Evolutionary conservation across 441 rosid genomes (phyloP).

Genomic region (Pelargonium exstipulatum): DNA sequence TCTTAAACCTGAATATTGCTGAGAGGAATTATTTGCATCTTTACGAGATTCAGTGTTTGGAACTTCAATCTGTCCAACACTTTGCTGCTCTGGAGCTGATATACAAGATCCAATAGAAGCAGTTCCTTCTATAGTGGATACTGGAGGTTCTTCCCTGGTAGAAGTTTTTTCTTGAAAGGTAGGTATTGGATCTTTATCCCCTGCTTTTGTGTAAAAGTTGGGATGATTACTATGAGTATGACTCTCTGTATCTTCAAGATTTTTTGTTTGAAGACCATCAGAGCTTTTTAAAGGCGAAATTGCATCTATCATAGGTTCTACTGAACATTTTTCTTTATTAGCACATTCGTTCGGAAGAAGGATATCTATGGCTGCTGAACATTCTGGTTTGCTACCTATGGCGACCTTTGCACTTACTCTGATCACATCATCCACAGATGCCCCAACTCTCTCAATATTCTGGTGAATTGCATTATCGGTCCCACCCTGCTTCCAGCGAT

Average conservation of each 20-base stretch:
- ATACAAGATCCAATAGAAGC: conserved; percentile 31
- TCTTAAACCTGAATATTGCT: conserved; percentile 21
- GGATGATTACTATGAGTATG: conserved; percentile 29
- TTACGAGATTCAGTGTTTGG: conserved; percentile 30
- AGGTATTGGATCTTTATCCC: conserved; percentile 28
- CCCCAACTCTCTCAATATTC: conserved; percentile 34
- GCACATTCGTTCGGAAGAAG: conserved; percentile 33
- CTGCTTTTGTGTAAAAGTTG: conserved; percentile 21
- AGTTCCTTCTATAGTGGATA: conserved; percentile 26
- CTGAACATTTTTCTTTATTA: conserved; percentile 33
- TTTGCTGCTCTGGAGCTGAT: conserved; percentile 33
- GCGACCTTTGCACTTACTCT: conserved; percentile 23
- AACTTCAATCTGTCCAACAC: conserved; percentile 36
- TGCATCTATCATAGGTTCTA: conserved; percentile 32
- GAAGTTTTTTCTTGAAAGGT: conserved; percentile 33
- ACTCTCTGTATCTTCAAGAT: conserved; percentile 32
- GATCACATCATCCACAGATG: conserved; percentile 24
- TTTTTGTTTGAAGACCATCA: conserved; percentile 34
- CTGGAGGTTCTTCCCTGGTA: conserved; percentile 33
- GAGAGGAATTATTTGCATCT: conserved; percentile 29
- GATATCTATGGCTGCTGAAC: conserved; percentile 29
- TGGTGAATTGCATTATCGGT: conserved; percentile 29
- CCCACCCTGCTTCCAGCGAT: conserved; percentile 53
- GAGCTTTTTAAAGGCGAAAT: conserved; percentile 30
- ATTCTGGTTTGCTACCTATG: conserved; percentile 32